A percentile compares a stretch with the other conserved stretches of the same genome.
These are phyloP conservation scores for Chalciporus piperatus DNA, from an alignment of 768 basidiomycete genomes.

Conservation along the genomic window DNA sequence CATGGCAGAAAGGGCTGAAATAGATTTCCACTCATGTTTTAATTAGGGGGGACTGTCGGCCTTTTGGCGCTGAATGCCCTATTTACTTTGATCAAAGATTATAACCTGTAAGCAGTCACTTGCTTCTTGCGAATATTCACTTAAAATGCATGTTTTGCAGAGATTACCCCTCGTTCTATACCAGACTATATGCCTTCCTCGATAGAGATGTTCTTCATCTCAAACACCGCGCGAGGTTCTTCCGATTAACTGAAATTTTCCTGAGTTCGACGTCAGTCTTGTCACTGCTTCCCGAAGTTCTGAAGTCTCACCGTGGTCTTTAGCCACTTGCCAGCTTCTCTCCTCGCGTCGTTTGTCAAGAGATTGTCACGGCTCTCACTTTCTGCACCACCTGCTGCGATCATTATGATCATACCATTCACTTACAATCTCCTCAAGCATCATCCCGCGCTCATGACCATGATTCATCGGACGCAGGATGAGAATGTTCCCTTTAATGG, in stretches of 20 bases:
- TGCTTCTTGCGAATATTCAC: background rate
- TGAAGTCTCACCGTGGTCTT: background rate
- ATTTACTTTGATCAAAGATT: conserved; percentile 86
- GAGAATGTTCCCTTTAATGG: conserved; percentile 35
- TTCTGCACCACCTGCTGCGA: conserved; percentile 82
- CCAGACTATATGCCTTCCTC: conserved; percentile 84
- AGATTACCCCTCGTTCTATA: conserved; percentile 96
- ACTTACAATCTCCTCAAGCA: conserved; percentile 91
- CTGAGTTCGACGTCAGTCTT: conserved; percentile 80
- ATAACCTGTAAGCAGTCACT: conserved; percentile 72
- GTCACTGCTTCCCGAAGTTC: background rate
- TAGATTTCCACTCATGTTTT: background rate
- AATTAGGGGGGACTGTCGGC: conserved; percentile 75
- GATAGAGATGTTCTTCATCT: conserved; percentile 86
- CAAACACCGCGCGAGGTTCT: conserved; percentile 92
- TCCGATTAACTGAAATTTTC: conserved; percentile 88
- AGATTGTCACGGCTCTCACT: conserved; percentile 83
- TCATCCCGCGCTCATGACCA: conserved; percentile 87
- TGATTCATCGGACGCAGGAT: conserved; percentile 74
- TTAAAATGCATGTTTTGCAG: conserved; percentile 39
- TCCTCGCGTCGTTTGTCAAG: conserved; percentile 96
- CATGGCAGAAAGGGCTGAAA: background rate
- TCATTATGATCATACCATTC: conserved; percentile 89
- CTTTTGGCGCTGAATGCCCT: conserved; percentile 89
- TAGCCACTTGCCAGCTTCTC: conserved; percentile 82